phyloP scores from a whole-genome alignment of 2,329 filamentous ascomycete genomes.

The Penicillium thymicola region DNA sequence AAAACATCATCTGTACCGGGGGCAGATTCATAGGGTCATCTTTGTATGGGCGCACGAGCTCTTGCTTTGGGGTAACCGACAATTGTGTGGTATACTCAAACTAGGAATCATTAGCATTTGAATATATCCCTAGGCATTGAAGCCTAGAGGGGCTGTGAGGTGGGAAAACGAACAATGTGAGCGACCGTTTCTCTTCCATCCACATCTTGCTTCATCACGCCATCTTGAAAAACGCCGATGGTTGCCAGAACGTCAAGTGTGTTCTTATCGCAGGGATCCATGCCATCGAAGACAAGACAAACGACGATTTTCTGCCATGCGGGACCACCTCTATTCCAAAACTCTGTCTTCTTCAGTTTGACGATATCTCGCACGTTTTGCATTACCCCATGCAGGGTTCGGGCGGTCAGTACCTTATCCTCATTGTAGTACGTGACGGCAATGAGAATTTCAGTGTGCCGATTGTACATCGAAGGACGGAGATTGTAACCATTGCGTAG shows the following conservation, averaged over 20 bases:
- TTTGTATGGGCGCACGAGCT: constrained; percentile 83
- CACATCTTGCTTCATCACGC: constrained; percentile 94
- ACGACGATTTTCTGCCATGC: constrained; percentile 99
- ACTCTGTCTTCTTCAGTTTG: constrained; percentile 94
- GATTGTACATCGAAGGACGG: constrained; percentile 93
- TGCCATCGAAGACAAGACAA: constrained; percentile 90
- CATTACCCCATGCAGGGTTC: constrained; percentile 94
- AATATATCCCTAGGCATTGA: neutral
- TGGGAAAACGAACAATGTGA: constrained; percentile 60
- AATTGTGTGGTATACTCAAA: constrained; percentile 98
- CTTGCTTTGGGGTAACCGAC: constrained; percentile 88
- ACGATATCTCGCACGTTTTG: constrained; percentile 96
- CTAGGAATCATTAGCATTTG: constrained; percentile 25
- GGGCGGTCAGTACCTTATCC: constrained; percentile 83
- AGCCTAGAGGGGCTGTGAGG: neutral
- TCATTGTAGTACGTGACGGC: constrained; percentile 98
- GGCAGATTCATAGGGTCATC: constrained; percentile 78
- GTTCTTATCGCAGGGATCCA: constrained; percentile 92
- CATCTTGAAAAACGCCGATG: constrained; percentile 90
- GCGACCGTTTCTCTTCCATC: constrained; percentile 91
- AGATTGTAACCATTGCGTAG: constrained; percentile 97
- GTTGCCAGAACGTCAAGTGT: constrained; percentile 87
- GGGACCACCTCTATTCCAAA: constrained; percentile 96
- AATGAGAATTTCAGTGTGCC: constrained; percentile 90
- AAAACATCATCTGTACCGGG: constrained; percentile 97